These are phyloP conservation scores for Cylindrotheca fusiformis DNA, from an alignment of 108 stramenopile species.

Conservation along the genomic window DNA sequence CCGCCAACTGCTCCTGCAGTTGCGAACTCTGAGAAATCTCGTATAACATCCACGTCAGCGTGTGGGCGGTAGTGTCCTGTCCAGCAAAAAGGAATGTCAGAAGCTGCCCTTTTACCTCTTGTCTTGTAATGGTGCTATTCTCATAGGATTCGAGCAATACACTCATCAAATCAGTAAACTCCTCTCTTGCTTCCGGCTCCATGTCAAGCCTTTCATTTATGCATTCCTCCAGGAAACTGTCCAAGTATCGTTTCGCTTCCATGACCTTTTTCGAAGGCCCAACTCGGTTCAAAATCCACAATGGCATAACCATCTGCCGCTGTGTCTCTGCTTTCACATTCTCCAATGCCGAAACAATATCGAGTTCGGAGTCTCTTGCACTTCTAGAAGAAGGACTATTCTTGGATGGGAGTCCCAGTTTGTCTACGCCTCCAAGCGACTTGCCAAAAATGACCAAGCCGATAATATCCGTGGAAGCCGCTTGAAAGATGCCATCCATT, in stretches of 20 bases:
- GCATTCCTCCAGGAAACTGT: too few species aligned
- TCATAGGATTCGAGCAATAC: slow-evolving; percentile 7
- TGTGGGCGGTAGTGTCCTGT: slow-evolving; percentile 10
- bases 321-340: too few species aligned
- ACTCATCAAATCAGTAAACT: too few species aligned
- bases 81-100: slow-evolving; percentile 9
- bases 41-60: slow-evolving; percentile 1
- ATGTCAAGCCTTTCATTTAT: too few species aligned
- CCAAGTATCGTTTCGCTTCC: too few species aligned
- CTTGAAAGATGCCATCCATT: slow-evolving; percentile 4
- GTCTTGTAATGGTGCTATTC: not conserved
- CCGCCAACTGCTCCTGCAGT: not conserved
- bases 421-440: not conserved
- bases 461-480: slow-evolving; percentile 1
- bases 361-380: not conserved
- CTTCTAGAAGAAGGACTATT: not conserved
- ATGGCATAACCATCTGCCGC: too few species aligned
- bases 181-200: too few species aligned
- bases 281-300: too few species aligned
- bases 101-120: slow-evolving; percentile 6
- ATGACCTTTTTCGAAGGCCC: too few species aligned
- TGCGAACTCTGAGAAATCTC: not conserved
- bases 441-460: slow-evolving; percentile 3
- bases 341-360: too few species aligned
- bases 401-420: not conserved